Conservation (phyloP, 306 rosid species). For the Cicer pinnatifidum region DNA sequence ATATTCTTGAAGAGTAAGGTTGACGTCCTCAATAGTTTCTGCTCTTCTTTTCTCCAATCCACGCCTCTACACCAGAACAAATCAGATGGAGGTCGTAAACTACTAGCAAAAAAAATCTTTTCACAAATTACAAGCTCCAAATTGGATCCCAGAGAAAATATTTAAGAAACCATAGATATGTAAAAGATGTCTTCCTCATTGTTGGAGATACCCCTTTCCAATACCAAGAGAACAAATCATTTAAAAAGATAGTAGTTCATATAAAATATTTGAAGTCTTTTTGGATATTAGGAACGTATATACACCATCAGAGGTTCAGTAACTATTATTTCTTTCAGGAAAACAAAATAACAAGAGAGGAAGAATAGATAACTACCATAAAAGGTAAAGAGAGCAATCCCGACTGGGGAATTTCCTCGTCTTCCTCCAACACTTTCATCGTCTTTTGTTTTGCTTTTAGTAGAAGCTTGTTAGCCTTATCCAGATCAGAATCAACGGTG, state of each 20-base stretch:
- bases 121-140: constrained; percentile 26
- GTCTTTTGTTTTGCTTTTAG: constrained; percentile 79
- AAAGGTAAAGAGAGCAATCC: constrained; percentile 88
- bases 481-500: constrained; percentile 56
- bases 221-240: constrained; percentile 16
- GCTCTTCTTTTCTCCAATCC: constrained; percentile 76
- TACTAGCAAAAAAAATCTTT: constrained; percentile 30
- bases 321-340: constrained; percentile 15
- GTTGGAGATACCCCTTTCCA: constrained; percentile 1
- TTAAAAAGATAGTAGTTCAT: neutral
- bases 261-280: constrained; percentile 1
- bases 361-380: constrained; percentile 67
- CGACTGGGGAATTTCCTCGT: constrained; percentile 72
- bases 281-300: constrained; percentile 22
- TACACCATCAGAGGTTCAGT: constrained; percentile 14
- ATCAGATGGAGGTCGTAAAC: constrained; percentile 36
- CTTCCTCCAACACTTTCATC: constrained; percentile 62
- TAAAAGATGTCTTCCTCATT: neutral
- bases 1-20: constrained; percentile 72
- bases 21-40: constrained; percentile 78
- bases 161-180: neutral
- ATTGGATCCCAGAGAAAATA: constrained; percentile 9
- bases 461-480: constrained; percentile 62
- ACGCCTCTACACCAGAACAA: constrained; percentile 65
- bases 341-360: neutral